phyloP scores from a whole-genome alignment of 164 flowering plant species.

The Magnolia officinalis region DNA sequence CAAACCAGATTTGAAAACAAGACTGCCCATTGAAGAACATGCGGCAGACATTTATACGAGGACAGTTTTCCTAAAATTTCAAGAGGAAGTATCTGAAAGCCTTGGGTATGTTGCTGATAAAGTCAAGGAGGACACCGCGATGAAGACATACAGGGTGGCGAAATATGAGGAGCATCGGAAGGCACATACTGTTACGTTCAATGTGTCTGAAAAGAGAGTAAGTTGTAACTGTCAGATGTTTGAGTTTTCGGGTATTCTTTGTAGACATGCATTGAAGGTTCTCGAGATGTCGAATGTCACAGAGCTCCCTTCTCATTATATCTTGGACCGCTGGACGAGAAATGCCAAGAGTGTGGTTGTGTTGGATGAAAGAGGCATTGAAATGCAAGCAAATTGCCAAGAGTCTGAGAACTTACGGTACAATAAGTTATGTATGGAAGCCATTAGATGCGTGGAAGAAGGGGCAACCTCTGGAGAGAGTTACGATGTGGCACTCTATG shows the following conservation, averaged over 20 bases:
- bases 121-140: conserved; percentile 52
- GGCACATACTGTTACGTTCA: conserved; percentile 57
- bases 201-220: conserved; percentile 59
- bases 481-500: conserved; percentile 50
- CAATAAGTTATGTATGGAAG: conserved; percentile 59
- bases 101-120: conserved; percentile 71
- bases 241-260: conserved; percentile 80
- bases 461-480: conserved; percentile 60
- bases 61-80: conserved; percentile 64
- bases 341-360: conserved; percentile 55
- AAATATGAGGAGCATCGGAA: conserved; percentile 70
- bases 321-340: conserved; percentile 67
- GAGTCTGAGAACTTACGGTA: conserved; percentile 50
- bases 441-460: conserved; percentile 70
- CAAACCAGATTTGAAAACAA: conserved; percentile 62
- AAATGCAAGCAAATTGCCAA: conserved; percentile 33
- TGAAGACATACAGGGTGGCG: conserved; percentile 67
- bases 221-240: conserved; percentile 84
- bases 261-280: conserved; percentile 77
- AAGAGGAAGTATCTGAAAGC: conserved; percentile 79
- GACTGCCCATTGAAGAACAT: conserved; percentile 88
- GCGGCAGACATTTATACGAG: conserved; percentile 65
- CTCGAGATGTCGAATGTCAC: conserved; percentile 72
- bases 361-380: conserved; percentile 42
- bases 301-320: conserved; percentile 61